Percentiles rank a stretch among this genome's conserved stretches.
Evolutionary conservation across 805 yeast species (phyloP).

Genomic region (Lipomyces mesembrius): DNA sequence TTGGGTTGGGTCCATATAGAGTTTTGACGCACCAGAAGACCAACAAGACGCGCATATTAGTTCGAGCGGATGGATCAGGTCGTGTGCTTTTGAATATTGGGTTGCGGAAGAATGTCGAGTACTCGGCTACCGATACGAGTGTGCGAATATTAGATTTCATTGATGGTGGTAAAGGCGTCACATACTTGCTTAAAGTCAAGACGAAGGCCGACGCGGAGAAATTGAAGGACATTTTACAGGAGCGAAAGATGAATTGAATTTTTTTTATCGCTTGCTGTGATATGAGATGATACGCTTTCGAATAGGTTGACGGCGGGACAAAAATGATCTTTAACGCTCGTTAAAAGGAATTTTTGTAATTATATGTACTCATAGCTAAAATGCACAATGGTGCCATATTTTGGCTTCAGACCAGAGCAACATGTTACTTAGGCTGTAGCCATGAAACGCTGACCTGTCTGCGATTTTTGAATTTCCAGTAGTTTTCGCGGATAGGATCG

Average conservation of each 20-base stretch:
- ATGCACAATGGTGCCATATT: neutral
- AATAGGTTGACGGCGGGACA: neutral
- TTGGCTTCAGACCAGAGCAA: neutral
- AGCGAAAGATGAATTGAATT: conserved; percentile 32
- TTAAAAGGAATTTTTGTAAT: neutral
- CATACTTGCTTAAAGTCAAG: conserved; percentile 77
- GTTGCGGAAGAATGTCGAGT: conserved; percentile 50
- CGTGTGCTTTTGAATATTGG: conserved; percentile 71
- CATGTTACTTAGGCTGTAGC: neutral
- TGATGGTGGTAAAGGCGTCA: conserved; percentile 52
- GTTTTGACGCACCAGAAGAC: conserved; percentile 65
- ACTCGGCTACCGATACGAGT: conserved; percentile 64
- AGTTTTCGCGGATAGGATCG: conserved; percentile 66
- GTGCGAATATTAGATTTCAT: conserved; percentile 66
- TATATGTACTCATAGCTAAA: neutral
- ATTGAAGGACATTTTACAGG: conserved; percentile 49
- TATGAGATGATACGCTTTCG: neutral
- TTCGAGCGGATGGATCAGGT: conserved; percentile 88
- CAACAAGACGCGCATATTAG: conserved; percentile 67
- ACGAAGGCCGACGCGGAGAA: conserved; percentile 69
- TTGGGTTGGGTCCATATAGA: conserved; percentile 84
- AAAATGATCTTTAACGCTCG: neutral
- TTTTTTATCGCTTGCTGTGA: neutral
- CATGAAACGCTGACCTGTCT: neutral
- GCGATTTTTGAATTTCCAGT: conserved; percentile 54